Evolutionary conservation across 2,329 filamentous ascomycete genomes (phyloP), one percentile per base, ranked within the genome.

Genomic region (Tolypocladium pustulatum): DNA sequence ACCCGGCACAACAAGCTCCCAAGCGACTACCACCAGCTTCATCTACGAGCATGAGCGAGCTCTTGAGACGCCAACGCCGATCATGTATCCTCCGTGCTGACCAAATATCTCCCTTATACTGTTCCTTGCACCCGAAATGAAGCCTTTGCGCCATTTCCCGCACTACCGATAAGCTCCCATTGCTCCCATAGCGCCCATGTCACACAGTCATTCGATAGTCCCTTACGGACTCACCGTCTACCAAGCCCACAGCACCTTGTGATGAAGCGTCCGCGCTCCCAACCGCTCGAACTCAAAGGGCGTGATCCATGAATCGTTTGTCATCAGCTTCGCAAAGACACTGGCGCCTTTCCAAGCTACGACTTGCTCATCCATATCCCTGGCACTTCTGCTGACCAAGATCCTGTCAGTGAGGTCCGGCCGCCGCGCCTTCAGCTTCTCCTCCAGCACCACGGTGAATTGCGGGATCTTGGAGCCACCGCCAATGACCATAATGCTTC

Each of bases 341-440:
- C 91, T 96, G 0, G 90, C 94, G 4, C 94, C 94, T 80, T 99
- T 99, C 94, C 94, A 99, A 10, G 88, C 87, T 57, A 97, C 89
- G n/a, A 97, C 92, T 74, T 97, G 91, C 61, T 94, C 91, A 73
- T 99, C 94, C 77, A 99, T 88, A 66, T 99, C 94, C 66, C 93
- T 81, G 0, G 94, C 94, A 80, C 80, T 94, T 61, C 81, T 78
- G 61, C 83, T 85, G 57, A 87, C 84, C 30, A 86, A 73, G 61
- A 87, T 84, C 60, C 79, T 77, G 37, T 87, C 85, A 25, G 73
- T 73, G 52, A 87, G 72, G 63, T 87, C 84, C 4, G 83, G 83
- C 51, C 83, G 74, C 55, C 87, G 79, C 61, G 81, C 80, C 66
- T 90, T 86, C 56, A 97, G 80, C 66, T 85, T 83, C 68, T 93